Base-by-base conservation (phyloP, 768 basidiomycete species). In the Tulasnella sp. region DNA sequence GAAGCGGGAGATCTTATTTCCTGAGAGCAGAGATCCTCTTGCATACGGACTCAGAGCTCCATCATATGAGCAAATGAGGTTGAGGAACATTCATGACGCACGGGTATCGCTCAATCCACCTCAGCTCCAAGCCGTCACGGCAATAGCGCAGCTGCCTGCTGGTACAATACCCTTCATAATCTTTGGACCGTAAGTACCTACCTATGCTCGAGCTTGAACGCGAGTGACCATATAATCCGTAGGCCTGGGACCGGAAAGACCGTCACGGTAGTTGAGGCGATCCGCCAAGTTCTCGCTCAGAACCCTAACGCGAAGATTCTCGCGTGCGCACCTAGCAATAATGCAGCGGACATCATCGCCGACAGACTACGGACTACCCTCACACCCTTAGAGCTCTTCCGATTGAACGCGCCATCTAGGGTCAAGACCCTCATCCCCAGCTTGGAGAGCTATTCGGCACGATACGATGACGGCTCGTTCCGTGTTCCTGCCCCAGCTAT, bases 1-100 rank as follows among this genome's bases (percentile, higher is more conserved):
- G 1, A 22, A 29, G 4, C 52, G 80, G 82, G 11, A 81, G 85
- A 0, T 77, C 87, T 7, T 77, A 88, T 0, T 88, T 89, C 75
- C 88, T 88, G 0, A 66, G 74, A 3, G 0, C 81, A 86, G 75
- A 47, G 82, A 77, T 35, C 22, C 29, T 42, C 8, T 71, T 69
- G 32, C 62, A 4, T 36, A n/a, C 17, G 59, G n/a, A 12, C 72
- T 17, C 41, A 73, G 22, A 37, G 79, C 22, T 2, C 71, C 71
- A 7, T 36, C 62, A 6, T 62, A 22, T 35, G 2, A 39, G 17
- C 19, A 65, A 0, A 65, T 65, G 71, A 26, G n/a, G 14, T n/a
- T 16, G 14, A 34, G 12, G 34, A 22, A 17, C 36, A 32, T 63
- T 0, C n/a, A 26, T 34, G 67, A 73, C 41, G 69, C 22, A 16